phyloP scores from a whole-genome alignment of 176 grass and related monocot species.

The Puya raimondii region DNA sequence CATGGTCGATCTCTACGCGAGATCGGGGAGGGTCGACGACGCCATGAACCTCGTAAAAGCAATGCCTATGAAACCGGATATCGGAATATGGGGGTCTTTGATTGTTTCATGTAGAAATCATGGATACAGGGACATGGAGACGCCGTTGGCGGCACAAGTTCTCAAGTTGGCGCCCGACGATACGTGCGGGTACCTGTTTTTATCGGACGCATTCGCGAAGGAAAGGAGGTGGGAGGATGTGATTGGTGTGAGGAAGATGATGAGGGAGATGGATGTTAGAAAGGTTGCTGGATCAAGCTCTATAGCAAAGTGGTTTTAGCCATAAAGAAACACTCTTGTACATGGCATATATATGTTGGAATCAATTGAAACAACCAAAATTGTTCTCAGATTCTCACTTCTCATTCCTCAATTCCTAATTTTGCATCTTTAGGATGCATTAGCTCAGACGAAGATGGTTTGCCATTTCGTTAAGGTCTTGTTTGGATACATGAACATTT shows the following conservation, averaged over 20 bases:
- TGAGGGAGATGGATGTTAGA: slow-evolving; percentile 13
- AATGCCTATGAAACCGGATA: slow-evolving; percentile 33
- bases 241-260: not conserved
- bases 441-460: too few species aligned
- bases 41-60: slow-evolving; percentile 6
- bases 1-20: slow-evolving; percentile 1
- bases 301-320: not conserved
- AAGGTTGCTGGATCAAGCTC: slow-evolving; percentile 18
- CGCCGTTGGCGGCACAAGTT: slow-evolving; percentile 11
- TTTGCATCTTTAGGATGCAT: too few species aligned
- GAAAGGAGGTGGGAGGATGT: slow-evolving; percentile 14
- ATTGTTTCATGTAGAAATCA: slow-evolving; percentile 8
- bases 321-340: not conserved
- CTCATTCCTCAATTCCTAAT: too few species aligned
- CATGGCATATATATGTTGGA: too few species aligned
- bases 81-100: slow-evolving; percentile 16
- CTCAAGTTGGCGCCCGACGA: slow-evolving; percentile 10
- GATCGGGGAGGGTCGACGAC: slow-evolving; percentile 1
- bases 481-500: too few species aligned
- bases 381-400: too few species aligned
- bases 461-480: too few species aligned
- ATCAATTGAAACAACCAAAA: too few species aligned
- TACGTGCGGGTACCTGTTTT: slow-evolving; percentile 14
- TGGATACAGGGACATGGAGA: not conserved
- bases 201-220: slow-evolving; percentile 5